phyloP scores from a whole-genome alignment of 345 rosid species.

The Acer yangbiense region DNA sequence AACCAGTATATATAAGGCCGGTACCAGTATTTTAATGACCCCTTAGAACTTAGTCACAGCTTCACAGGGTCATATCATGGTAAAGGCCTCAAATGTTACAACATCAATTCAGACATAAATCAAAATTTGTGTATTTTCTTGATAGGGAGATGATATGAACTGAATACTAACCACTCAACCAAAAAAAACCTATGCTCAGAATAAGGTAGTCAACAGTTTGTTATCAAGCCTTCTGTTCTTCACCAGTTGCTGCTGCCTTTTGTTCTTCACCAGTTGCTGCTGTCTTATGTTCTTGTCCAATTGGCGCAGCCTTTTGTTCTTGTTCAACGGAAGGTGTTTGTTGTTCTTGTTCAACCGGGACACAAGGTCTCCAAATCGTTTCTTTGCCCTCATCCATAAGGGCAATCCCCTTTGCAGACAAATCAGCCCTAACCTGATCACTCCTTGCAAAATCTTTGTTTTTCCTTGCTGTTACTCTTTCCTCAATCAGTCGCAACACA shows the following conservation, averaged over 20 bases:
- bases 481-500: constrained; percentile 48
- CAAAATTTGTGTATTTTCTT: background rate
- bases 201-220: background rate
- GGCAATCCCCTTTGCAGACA: constrained; percentile 67
- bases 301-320: constrained; percentile 11
- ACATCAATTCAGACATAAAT: background rate
- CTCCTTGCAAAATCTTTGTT: constrained; percentile 68
- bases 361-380: constrained; percentile 84
- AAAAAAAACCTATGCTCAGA: background rate
- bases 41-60: background rate
- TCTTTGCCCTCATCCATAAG: constrained; percentile 81
- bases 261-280: constrained; percentile 24
- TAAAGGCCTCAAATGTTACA: background rate
- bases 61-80: background rate
- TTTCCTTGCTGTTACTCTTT: constrained; percentile 59
- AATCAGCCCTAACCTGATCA: constrained; percentile 71
- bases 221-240: constrained; percentile 2
- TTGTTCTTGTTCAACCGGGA: constrained; percentile 37
- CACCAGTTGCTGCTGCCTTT: constrained; percentile 6
- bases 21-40: background rate
- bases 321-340: constrained; percentile 22
- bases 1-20: background rate
- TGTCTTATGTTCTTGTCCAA: constrained; percentile 21
- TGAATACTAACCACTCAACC: background rate
- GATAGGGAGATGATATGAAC: background rate